Conservation (phyloP, 441 rosid genomes). For the Mallotus repandus region DNA sequence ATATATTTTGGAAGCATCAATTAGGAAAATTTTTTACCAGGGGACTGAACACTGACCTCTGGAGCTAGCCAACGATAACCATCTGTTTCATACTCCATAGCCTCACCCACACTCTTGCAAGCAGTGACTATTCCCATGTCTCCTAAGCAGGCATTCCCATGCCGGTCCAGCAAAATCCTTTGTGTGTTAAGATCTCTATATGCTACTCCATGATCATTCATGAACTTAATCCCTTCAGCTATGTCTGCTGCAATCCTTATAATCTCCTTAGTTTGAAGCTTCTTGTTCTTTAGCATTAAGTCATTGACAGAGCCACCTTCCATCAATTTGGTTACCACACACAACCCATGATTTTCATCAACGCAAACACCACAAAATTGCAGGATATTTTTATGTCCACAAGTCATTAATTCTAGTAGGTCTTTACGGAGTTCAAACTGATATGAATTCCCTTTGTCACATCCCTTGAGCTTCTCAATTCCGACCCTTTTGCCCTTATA, state of each 20-base stretch:
- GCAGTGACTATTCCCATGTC: slow-evolving; percentile 86
- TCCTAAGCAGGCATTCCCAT: slow-evolving; percentile 84
- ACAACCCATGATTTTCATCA: slow-evolving; percentile 85
- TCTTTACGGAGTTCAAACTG: slow-evolving; percentile 80
- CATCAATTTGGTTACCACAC: slow-evolving; percentile 81
- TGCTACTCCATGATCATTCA: slow-evolving; percentile 83
- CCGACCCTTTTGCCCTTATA: slow-evolving; percentile 74
- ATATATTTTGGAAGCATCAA: slow-evolving; percentile 14
- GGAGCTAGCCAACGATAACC: slow-evolving; percentile 99
- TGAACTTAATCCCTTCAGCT: slow-evolving; percentile 77
- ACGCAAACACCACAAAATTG: slow-evolving; percentile 83
- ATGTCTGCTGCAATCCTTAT: slow-evolving; percentile 66
- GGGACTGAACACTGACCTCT: slow-evolving; percentile 58
- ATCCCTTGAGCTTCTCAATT: slow-evolving; percentile 92
- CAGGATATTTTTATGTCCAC: slow-evolving; percentile 82
- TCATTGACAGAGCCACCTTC: slow-evolving; percentile 90
- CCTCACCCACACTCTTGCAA: slow-evolving; percentile 82
- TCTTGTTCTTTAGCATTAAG: slow-evolving; percentile 70
- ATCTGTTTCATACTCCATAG: slow-evolving; percentile 91
- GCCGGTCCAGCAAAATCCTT: slow-evolving; percentile 71
- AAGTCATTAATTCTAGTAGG: slow-evolving; percentile 82
- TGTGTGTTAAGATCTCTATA: slow-evolving; percentile 80
- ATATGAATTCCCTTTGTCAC: slow-evolving; percentile 86
- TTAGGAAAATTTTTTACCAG: slow-evolving; percentile 3
- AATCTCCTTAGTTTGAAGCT: slow-evolving; percentile 75